These are phyloP conservation scores for Pilobolus umbonatus DNA, from an alignment of 192 early-diverging fungal species.

Conservation along the genomic window DNA sequence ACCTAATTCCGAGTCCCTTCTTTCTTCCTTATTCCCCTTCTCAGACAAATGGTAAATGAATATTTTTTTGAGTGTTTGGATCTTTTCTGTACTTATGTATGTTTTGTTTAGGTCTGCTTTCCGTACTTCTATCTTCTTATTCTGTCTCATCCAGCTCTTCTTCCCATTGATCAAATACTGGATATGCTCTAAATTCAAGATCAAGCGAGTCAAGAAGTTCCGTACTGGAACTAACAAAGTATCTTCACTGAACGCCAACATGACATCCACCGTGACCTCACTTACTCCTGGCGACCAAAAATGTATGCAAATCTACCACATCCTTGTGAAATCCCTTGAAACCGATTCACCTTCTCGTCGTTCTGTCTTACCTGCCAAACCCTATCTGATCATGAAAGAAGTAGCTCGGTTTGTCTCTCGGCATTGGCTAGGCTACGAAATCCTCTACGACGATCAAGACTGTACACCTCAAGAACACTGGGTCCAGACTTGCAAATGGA, in stretches of 20 bases:
- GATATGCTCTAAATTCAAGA: slow-evolving; percentile 9
- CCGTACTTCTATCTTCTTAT: slow-evolving; percentile 4
- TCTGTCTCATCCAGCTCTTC: slow-evolving; percentile 13
- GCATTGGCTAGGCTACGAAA: slow-evolving; percentile 20
- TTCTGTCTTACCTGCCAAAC: not conserved
- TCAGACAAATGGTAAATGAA: slow-evolving; percentile 3
- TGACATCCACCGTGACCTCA: not conserved
- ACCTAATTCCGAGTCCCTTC: not conserved
- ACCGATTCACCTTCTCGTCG: not conserved
- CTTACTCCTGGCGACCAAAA: slow-evolving; percentile 10
- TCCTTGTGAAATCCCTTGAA: slow-evolving; percentile 8
- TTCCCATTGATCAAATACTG: slow-evolving; percentile 15
- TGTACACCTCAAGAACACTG: slow-evolving; percentile 16
- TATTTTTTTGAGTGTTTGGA: not conserved
- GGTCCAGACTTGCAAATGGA: slow-evolving; percentile 27
- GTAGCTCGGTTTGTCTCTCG: slow-evolving; percentile 16
- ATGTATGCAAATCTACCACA: slow-evolving; percentile 11
- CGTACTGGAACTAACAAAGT: not conserved
- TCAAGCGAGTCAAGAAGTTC: slow-evolving; percentile 5
- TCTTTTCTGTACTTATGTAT: too few relatives aligned
- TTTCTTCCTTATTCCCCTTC: slow-evolving; percentile 9
- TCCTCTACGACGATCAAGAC: slow-evolving; percentile 20
- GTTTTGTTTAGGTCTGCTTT: slow-evolving; percentile 12
- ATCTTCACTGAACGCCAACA: not conserved
- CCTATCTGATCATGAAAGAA: slow-evolving; percentile 2